Evolutionary conservation across 75 land plant species (phyloP).

Genomic region (Cunninghamia lanceolata): DNA sequence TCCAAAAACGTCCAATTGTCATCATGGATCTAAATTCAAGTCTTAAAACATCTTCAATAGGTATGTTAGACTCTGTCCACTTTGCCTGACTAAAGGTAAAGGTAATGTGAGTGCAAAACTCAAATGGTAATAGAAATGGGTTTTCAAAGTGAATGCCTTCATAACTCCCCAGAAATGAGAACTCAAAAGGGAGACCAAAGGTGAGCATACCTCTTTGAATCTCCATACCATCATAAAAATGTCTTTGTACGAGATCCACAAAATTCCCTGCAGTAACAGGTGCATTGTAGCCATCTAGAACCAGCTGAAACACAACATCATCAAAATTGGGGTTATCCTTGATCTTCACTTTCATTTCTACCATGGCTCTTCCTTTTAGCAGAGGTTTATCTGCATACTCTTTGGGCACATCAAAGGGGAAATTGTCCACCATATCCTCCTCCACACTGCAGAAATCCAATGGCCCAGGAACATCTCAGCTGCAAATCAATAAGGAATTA

Average conservation of each 20-base stretch:
- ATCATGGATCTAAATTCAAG: background rate
- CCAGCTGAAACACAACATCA: slow-evolving; percentile 73
- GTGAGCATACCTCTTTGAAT: slow-evolving; percentile 82
- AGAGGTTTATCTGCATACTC: slow-evolving; percentile 87
- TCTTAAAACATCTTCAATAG: background rate
- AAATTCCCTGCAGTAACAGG: slow-evolving; percentile 99
- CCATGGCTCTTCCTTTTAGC: slow-evolving; percentile 92
- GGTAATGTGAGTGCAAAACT: background rate
- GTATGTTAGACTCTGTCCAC: background rate
- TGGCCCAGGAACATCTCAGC: slow-evolving; percentile 94
- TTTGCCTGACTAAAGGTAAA: background rate
- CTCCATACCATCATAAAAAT: slow-evolving; percentile 99
- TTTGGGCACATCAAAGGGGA: slow-evolving; percentile 93
- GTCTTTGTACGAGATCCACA: slow-evolving; percentile 87
- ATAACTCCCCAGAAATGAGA: background rate
- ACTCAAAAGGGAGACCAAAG: background rate
- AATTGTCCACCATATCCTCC: slow-evolving; percentile 97
- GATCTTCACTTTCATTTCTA: slow-evolving; percentile 96
- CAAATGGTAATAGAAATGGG: background rate
- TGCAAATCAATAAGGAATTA: slow-evolving; percentile 82
- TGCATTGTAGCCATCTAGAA: slow-evolving; percentile 96
- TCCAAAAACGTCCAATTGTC: background rate
- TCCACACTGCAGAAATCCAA: slow-evolving; percentile 99
- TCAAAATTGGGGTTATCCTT: slow-evolving; percentile 93
- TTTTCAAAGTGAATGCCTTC: background rate